These are phyloP conservation scores for Emmonsiellopsis sp. DNA, from an alignment of 2,329 filamentous ascomycete species.

Conservation along the genomic window DNA sequence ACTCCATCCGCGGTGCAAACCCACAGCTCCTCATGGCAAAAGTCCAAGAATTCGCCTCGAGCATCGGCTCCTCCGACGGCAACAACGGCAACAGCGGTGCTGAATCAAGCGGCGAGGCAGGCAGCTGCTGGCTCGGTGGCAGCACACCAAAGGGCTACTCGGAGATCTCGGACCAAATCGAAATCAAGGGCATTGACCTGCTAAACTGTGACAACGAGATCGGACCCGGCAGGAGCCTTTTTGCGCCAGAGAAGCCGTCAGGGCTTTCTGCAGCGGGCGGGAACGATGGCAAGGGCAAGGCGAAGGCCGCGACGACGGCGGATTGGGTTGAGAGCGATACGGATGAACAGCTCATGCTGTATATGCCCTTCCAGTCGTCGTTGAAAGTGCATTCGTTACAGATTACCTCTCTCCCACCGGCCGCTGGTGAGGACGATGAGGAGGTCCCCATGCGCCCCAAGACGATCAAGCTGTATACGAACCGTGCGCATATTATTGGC, in stretches of 20 bases:
- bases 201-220: constrained; percentile 75
- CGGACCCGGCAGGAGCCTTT: constrained; percentile 63
- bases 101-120: constrained; percentile 30
- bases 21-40: constrained; percentile 58
- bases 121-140: constrained; percentile 60
- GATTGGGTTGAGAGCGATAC: constrained; percentile 97
- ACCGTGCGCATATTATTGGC: constrained; percentile 79
- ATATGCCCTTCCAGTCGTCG: constrained; percentile 76
- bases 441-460: constrained; percentile 72
- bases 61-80: constrained; percentile 42
- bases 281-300: constrained; percentile 33
- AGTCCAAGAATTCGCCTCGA: constrained; percentile 55
- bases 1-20: constrained; percentile 67
- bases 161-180: constrained; percentile 75
- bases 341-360: constrained; percentile 92
- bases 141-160: constrained; percentile 68
- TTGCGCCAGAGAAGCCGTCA: constrained; percentile 59
- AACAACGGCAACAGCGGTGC: constrained; percentile 35
- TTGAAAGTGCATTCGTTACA: constrained; percentile 81
- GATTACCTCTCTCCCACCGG: constrained; percentile 68
- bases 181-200: constrained; percentile 70
- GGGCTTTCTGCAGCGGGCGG: constrained; percentile 34
- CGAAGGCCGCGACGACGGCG: constrained; percentile 44
- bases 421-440: constrained; percentile 51
- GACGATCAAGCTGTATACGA: constrained; percentile 77